phyloP scores from a whole-genome alignment of 768 basidiomycete genomes.

The Pluteus cervinus region DNA sequence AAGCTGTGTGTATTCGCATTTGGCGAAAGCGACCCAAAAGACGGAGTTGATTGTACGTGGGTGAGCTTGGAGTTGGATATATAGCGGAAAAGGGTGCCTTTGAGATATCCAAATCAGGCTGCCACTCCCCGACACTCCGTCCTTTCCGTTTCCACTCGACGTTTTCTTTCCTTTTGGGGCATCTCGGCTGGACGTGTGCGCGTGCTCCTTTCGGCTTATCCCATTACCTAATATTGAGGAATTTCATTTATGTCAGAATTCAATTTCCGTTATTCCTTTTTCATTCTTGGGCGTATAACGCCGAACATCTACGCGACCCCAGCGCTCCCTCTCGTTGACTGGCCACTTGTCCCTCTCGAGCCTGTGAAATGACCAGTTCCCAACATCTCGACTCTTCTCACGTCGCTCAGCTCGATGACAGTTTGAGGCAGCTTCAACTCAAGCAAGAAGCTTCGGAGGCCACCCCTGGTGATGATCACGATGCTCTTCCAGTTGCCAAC shows the following conservation, averaged over 20 bases:
- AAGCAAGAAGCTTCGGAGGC: constrained; percentile 15
- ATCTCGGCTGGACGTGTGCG: too few species aligned
- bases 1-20: constrained; percentile 37
- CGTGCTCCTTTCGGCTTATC: too few species aligned
- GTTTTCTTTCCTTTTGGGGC: too few species aligned
- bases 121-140: constrained; percentile 17
- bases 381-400: constrained; percentile 17
- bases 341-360: background rate
- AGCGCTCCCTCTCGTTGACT: too few species aligned
- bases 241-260: too few species aligned
- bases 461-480: constrained; percentile 1
- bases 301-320: too few species aligned
- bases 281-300: too few species aligned
- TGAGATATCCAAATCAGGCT: constrained; percentile 30
- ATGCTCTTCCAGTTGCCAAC: constrained; percentile 19
- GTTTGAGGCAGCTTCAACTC: constrained; percentile 42
- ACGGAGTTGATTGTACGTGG: constrained; percentile 16
- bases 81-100: constrained; percentile 19
- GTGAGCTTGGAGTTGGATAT: constrained; percentile 14
- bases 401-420: constrained; percentile 35
- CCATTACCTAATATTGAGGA: too few species aligned
- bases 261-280: too few species aligned
- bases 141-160: too few species aligned
- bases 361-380: background rate
- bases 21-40: constrained; percentile 38